These are phyloP conservation scores for Piloderma croceum DNA, from an alignment of 768 basidiomycete species.

Conservation along the genomic window DNA sequence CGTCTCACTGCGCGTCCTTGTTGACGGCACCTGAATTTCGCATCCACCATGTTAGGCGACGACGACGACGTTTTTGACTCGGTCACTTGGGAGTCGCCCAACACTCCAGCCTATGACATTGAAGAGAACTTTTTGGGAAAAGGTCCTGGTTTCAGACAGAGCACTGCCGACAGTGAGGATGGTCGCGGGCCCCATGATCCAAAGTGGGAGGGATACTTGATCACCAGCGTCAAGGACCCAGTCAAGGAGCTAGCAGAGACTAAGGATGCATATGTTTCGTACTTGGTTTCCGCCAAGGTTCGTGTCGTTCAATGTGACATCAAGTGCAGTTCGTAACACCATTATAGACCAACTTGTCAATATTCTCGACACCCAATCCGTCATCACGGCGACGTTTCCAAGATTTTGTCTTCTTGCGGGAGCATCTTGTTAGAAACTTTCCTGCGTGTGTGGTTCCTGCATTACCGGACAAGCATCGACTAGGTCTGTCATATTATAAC, in stretches of 20 bases:
- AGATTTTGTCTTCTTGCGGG: conserved; percentile 91
- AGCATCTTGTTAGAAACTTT: conserved; percentile 85
- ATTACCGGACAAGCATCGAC: conserved; percentile 91
- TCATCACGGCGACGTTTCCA: conserved; percentile 86
- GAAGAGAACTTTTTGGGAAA: conserved; percentile 36
- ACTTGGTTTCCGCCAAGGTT: conserved; percentile 86
- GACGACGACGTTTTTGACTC: conserved; percentile 90
- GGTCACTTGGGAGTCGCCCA: conserved; percentile 83
- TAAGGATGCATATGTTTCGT: conserved; percentile 95
- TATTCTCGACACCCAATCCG: conserved; percentile 72
- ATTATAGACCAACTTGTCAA: conserved; percentile 79
- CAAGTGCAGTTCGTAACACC: conserved; percentile 6
- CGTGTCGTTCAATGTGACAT: conserved; percentile 14
- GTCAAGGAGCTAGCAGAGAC: conserved; percentile 95
- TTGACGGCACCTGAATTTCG: conserved; percentile 17
- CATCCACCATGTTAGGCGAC: conserved; percentile 64
- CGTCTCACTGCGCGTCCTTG: neutral
- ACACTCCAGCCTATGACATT: conserved; percentile 46
- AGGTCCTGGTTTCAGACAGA: conserved; percentile 79
- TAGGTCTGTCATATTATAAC: conserved; percentile 56
- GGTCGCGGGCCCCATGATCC: conserved; percentile 68
- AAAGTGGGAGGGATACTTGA: conserved; percentile 86
- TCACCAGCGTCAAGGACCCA: conserved; percentile 83
- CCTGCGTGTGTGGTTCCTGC: conserved; percentile 98
- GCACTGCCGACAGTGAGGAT: conserved; percentile 63